Evolutionary conservation across 768 basidiomycete species (phyloP), one percentile per base, ranked within the genome.

Genomic region (Tricholoma sp.): DNA sequence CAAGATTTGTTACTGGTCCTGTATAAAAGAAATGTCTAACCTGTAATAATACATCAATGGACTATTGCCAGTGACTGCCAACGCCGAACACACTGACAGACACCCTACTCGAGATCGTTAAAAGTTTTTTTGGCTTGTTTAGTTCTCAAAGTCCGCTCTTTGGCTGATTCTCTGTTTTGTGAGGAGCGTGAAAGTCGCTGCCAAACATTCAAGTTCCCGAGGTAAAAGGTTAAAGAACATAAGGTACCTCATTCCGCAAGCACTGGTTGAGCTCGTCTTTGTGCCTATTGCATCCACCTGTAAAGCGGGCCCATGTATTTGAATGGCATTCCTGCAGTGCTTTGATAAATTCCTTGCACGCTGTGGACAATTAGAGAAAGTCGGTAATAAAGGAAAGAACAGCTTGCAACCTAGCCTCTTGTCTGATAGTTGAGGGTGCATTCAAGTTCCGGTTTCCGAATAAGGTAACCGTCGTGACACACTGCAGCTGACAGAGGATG

Each of bases 341-440:
- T 60, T 89, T 73, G 54, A 91, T 88, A 65, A 91, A 85, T 15
- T 89, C 88, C 64, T 76, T 80, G 75, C 89, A 91, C 36, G 76
- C 89, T 91, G 54, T 24, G 37, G 57, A 31, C 13, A 45, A 12
- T 15, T 47, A 58, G 48, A 62, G 51, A 18, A 52, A 34, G 54
- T 37, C 10, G 18, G 56, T 29, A 33, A 34, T 34, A 28, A 39
- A 18, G 18, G 47, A 42, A 62, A 47, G 60, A 52, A 29, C 11
- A 10, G 48, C 77, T 24, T 24, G 24, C 53, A 50, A 81, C 85
- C 78, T 58, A 81, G 62, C 66, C 78, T 79, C 68, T 83, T 86
- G 71, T 85, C 86, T 49, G 87, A 86, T 41, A 86, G 68, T 64
- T 88, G 88, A 47, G 86, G 79, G 66, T 89, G 87, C 87, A 89